Percentiles rank a stretch among this genome's conserved stretches.
phyloP scores from a whole-genome alignment of 2,329 filamentous ascomycete genomes.

The Chaetomium sp. region DNA sequence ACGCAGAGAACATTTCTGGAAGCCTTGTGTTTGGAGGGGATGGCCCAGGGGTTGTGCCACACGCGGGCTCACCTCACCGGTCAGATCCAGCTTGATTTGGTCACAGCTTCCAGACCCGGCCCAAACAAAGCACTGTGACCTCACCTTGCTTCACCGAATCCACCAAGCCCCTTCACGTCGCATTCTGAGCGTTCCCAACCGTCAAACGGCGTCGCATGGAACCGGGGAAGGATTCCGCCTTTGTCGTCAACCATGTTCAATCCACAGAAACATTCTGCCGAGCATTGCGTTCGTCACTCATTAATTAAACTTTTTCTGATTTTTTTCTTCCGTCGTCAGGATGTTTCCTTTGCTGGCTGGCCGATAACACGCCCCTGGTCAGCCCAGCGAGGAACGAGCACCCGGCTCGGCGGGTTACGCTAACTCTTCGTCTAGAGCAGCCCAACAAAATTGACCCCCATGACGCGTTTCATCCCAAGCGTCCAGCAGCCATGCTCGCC shows the following conservation, averaged over 20 bases:
- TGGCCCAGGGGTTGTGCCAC: slow-evolving; percentile 1
- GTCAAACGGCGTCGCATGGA: slow-evolving; percentile 30
- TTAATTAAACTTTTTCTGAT: slow-evolving; percentile 18
- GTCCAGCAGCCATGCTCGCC: neutral
- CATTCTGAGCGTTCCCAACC: slow-evolving; percentile 17
- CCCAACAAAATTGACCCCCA: slow-evolving; percentile 4
- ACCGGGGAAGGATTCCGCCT: slow-evolving; percentile 32
- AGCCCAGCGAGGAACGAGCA: slow-evolving; percentile 3
- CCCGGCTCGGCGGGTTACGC: slow-evolving; percentile 11
- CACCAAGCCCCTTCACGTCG: slow-evolving; percentile 9
- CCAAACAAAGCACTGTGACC: neutral
- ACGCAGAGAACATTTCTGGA: slow-evolving; percentile 21
- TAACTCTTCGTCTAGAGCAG: no score
- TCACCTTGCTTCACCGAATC: slow-evolving; percentile 14
- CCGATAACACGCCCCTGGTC: neutral
- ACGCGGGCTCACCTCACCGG: neutral
- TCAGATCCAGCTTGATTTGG: slow-evolving; percentile 4
- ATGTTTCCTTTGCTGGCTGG: slow-evolving; percentile 8
- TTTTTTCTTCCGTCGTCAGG: neutral
- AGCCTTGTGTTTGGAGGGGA: slow-evolving; percentile 16
- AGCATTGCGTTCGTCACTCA: slow-evolving; percentile 8
- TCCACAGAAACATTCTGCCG: slow-evolving; percentile 12
- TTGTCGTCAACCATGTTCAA: slow-evolving; percentile 15
- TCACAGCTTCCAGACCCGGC: slow-evolving; percentile 6
- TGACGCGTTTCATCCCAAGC: slow-evolving; percentile 11